Conservation (phyloP, 371 early-diverging fungal genomes). For the Sporodiniella umbellata region DNA sequence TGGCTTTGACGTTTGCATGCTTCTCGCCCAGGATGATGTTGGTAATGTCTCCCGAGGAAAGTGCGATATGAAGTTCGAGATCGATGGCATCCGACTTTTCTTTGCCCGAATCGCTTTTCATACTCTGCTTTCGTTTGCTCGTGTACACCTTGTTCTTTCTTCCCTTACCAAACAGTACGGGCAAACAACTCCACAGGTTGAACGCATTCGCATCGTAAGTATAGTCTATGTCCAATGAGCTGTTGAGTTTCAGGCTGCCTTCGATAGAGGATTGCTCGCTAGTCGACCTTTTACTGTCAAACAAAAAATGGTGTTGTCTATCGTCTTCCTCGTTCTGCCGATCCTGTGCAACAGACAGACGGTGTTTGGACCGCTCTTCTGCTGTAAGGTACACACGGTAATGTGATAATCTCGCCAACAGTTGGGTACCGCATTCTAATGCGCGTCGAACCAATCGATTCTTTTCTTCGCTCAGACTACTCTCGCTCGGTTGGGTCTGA, state of each 20-base stretch:
- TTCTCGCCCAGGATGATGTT: slow-evolving; percentile 55
- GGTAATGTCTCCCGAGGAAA: slow-evolving; percentile 54
- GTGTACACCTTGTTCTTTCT: slow-evolving; percentile 22
- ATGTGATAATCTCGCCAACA: slow-evolving; percentile 50
- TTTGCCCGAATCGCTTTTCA: slow-evolving; percentile 12
- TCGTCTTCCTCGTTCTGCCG: slow-evolving; percentile 12
- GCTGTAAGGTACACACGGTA: slow-evolving; percentile 60
- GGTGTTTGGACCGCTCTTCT: slow-evolving; percentile 51
- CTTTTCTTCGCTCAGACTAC: slow-evolving; percentile 14
- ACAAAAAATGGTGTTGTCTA: slow-evolving; percentile 23
- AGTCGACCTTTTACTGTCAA: slow-evolving; percentile 23
- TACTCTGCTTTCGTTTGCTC: slow-evolving; percentile 8
- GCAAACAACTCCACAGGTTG: slow-evolving; percentile 33
- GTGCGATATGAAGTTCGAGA: slow-evolving; percentile 56
- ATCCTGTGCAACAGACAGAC: slow-evolving; percentile 21
- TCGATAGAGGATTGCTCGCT: slow-evolving; percentile 14
- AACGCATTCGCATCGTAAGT: slow-evolving; percentile 22
- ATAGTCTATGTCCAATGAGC: slow-evolving; percentile 4
- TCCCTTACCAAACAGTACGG: slow-evolving; percentile 20
- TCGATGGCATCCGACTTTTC: slow-evolving; percentile 28
- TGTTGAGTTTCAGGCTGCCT: slow-evolving; percentile 9
- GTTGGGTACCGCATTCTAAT: slow-evolving; percentile 54
- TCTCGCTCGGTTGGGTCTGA: slow-evolving; percentile 30
- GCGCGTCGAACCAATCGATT: slow-evolving; percentile 45
- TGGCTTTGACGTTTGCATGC: slow-evolving; percentile 5